Evolutionary conservation across 345 rosid species (phyloP), one percentile per base, ranked within the genome.

Genomic region (Draba incana): DNA sequence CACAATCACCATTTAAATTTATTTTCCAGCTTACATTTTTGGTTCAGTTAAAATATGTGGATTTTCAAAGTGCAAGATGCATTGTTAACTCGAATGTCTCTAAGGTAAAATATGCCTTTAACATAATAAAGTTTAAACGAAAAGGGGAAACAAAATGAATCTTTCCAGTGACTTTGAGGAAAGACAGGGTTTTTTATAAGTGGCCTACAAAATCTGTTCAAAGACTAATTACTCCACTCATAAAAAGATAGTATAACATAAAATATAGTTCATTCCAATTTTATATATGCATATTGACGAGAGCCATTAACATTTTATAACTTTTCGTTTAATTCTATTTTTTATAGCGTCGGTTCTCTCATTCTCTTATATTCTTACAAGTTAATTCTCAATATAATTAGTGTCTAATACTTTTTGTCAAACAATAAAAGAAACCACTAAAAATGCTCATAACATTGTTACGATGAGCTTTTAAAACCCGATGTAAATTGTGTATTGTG

Each of bases 71-170:
- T 33, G 57, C 49, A 37, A 55, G 37, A 27, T 55, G 33, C 39
- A 30, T 45, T 63, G 48, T 11, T 16, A 63, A 62, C 49, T 35
- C 14, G 49, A 53, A 55, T 45, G 11, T 45, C 31, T 54, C 15
- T 7, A 45, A 16, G 48, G 57, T 41, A 64, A 55, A 63, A 10
- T 16, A 56, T 72, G 58, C 70, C 39, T 72, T 64, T 20, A 64
- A 13, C 25, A 64, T 64, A 72, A 12, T 37, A 38, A 30, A 64
- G 27, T 14, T 43, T 5, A 25, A 55, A 63, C 12, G 28, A 46
- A 72, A 72, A 57, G 59, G 20, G 59, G 70, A 64, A 66, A 57
- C 76, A 64, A 39, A 27, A 57, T 72, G 76, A 72, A 72, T 72
- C 70, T 72, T 64, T 72, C 16, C 68, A 56, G 27, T 27, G 70